Evolutionary conservation across 768 basidiomycete genomes (phyloP), one percentile per base, ranked within the genome.

Genomic region (Tricholoma sp.): DNA sequence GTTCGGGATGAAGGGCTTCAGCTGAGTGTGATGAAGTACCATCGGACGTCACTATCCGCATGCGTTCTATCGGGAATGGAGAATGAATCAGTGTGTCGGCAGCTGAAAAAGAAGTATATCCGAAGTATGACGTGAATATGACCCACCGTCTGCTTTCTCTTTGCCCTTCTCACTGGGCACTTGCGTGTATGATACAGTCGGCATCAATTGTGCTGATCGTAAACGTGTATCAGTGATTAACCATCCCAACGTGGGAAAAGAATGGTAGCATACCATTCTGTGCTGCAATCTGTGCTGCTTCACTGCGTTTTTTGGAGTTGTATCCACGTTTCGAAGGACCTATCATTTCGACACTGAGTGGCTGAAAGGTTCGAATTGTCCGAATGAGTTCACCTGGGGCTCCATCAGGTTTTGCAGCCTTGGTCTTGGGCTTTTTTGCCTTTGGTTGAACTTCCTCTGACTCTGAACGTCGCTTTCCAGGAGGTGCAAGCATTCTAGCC

Each of bases 241-340:
- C 48, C 31, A 57, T 29, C 32, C 37, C 18, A 53, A 33, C 29
- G 44, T 53, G 47, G 55, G 54, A 36, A 29, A 51, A 39, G 45
- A 53, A 51, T 33, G 68, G n/a, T n/a, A n/a, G n/a, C 75, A 56
- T 64, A 89, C 88, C 84, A 63, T 82, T 85, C 65, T 84, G 80
- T 42, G 82, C 82, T 31, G 80, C 78, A 63, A 82, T 81, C 62
- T 83, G 80, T 1, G 83, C 85, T 24, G 84, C 83, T 56, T 89
- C 88, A 59, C 71, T 84, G 56, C 88, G 85, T 70, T 88, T 89
- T 75, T 85, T 88, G 52, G 83, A 74, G 59, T 79, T 86, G 62
- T 84, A 85, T 42, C 85, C 87, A 61, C 86, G 83, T 71, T 83
- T 84, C 37, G 84, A 81, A 45, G 80, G 57, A 53, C 66, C 74